Evolutionary conservation across 441 rosid genomes (phyloP), one percentile per base, ranked within the genome.

Genomic region (Brassica hybrid): DNA sequence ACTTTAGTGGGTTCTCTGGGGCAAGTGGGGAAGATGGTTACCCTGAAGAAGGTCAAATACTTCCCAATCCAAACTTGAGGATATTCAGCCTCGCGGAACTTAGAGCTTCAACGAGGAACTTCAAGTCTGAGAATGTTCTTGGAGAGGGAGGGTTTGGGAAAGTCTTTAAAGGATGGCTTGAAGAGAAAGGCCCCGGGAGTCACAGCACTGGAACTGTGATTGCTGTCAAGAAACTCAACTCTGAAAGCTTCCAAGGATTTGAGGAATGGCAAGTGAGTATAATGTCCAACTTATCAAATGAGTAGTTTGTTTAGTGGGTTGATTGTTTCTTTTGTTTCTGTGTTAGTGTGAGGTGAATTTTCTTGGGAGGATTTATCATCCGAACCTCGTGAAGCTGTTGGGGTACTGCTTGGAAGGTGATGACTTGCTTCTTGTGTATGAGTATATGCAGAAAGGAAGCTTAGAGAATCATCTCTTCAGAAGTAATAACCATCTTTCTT

Each of bases 141-240:
- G 99, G 99, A 19, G 97, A 95, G 62, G 99, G 99, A 57, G 98
- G 97, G 10, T 95, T 95, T 54, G 99, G 99, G 18, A 89, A 88
- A 84, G 99, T 95, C 70, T 95, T 78, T 68, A 95, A 90, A 82
- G 99, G 98, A 25, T 95, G 94, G 94, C 91, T 95, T 66, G 98
- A 95, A 13, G 92, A 93, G 34, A 93, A 87, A 80, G 58, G 54
- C 0, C 62, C 88, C 0, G 91, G 88, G 19, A 93, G 84, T 82
- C 77, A n/a, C 21, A 90, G 84, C 64, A 85, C 17, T 73, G 92
- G 89, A 68, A 85, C 86, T 41, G 86, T 83, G 34, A 79, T 95
- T 72, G 99, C 98, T 61, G 97, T 95, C 21, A 95, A 95, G 81
- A 93, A 89, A 78, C 81, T 95, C 48, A 91, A 91, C 62, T 84